phyloP scores from a whole-genome alignment of 2,329 filamentous ascomycete genomes.

The Elsinoe necatrix region DNA sequence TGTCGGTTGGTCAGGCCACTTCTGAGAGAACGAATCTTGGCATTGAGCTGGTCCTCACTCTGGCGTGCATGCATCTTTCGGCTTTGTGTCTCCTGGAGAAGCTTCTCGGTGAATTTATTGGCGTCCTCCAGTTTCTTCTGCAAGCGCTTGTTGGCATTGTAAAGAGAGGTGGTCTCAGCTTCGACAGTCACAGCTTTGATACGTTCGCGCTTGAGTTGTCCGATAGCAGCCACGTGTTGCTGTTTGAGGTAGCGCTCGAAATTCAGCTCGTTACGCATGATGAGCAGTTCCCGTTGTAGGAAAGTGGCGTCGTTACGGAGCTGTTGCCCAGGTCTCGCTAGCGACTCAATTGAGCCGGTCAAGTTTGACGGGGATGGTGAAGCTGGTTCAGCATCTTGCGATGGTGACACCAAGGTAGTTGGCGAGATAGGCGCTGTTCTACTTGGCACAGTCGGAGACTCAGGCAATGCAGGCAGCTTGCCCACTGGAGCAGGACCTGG shows the following conservation, averaged over 20 bases:
- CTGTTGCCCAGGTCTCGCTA: background rate
- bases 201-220: slow-evolving; percentile 64
- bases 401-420: slow-evolving; percentile 2
- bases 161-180: slow-evolving; percentile 71
- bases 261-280: slow-evolving; percentile 70
- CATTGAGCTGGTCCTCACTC: slow-evolving; percentile 63
- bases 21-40: slow-evolving; percentile 56
- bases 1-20: slow-evolving; percentile 57
- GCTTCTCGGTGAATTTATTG: slow-evolving; percentile 59
- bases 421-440: slow-evolving; percentile 4
- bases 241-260: slow-evolving; percentile 79
- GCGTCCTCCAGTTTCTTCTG: slow-evolving; percentile 66
- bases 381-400: background rate
- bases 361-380: slow-evolving; percentile 11
- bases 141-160: slow-evolving; percentile 66
- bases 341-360: slow-evolving; percentile 11
- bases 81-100: slow-evolving; percentile 63
- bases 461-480: slow-evolving; percentile 39
- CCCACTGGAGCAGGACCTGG: slow-evolving; percentile 41
- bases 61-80: slow-evolving; percentile 67
- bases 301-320: slow-evolving; percentile 39
- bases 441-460: slow-evolving; percentile 27
- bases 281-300: slow-evolving; percentile 64
- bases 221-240: slow-evolving; percentile 74
- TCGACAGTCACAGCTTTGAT: slow-evolving; percentile 70